phyloP scores from a whole-genome alignment of 2,329 filamentous ascomycete species.

The Eutypa lata region DNA sequence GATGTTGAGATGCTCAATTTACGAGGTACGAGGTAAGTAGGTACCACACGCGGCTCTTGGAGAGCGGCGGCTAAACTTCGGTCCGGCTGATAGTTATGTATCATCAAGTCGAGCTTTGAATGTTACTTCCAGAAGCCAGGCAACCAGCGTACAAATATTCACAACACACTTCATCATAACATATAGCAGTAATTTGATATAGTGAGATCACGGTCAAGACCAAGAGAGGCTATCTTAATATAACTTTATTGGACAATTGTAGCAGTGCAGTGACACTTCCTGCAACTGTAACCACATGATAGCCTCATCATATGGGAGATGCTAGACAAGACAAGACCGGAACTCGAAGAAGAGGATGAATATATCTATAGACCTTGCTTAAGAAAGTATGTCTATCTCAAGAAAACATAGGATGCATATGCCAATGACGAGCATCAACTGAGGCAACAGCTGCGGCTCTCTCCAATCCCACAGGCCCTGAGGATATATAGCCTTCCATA shows the following conservation, averaged over 20 bases:
- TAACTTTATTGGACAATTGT: background rate
- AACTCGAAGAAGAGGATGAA: background rate
- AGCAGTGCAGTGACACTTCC: background rate
- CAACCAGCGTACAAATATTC: background rate
- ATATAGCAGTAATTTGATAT: background rate
- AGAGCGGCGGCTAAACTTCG: constrained; percentile 19
- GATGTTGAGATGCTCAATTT: background rate
- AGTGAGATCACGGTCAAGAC: background rate
- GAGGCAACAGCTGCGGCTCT: background rate
- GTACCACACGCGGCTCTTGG: background rate
- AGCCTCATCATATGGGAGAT: background rate
- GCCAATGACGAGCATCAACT: background rate
- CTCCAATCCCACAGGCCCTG: background rate
- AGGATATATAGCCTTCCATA: background rate
- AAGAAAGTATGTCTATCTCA: background rate
- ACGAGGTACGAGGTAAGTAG: background rate
- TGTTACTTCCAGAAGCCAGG: background rate
- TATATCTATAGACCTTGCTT: background rate
- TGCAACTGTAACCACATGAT: background rate
- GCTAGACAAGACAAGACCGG: background rate
- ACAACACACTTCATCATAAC: background rate
- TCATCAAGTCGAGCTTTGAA: no score
- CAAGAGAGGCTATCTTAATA: background rate
- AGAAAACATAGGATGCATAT: background rate
- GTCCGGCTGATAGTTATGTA: constrained; percentile 9